Evolutionary conservation across 257 asterid species (phyloP), one percentile per base, ranked within the genome.

Genomic region (Nyctanthes arbortristis): DNA sequence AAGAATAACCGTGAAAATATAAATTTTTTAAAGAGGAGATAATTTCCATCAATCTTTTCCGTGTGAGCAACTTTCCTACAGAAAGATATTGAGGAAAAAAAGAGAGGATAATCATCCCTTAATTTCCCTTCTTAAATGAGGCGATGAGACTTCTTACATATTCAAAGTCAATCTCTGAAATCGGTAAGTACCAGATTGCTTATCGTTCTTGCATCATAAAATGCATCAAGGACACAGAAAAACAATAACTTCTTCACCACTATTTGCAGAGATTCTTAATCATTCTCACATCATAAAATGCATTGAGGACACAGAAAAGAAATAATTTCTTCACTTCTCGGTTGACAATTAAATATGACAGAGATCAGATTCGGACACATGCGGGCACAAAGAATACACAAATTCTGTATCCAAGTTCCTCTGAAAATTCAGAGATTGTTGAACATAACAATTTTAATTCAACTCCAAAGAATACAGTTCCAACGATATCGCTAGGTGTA

Each of bases 21-120:
- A 49, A 49, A 20, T 22, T 52, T 9, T 52, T 52, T 8, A 12
- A 52, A 10, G n/a, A n/a, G 31, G 16, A 24, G 31, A 52, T 52
- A n/a, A 52, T 52, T 52, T 24, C 59, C 59, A 52, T 52, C 31
- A 24, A 52, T 20, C 16, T 52, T 52, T 20, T 52, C 59, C 59
- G 2, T 24, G 13, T 12, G 31, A 30, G 14, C 10, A 31, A 52
- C 14, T 10, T 52, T 52, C 30, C 22, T 24, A 52, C 24, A 52
- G 59, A 10, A 3, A n/a, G 30, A 24, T 20, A 20, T 11, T 20
- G 10, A 9, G 31, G 31, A 24, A 52, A 16, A 24, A 52, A 22
- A 13, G 20, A 43, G 22, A 43, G 4, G 54, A 43, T 3, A 43
- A 43, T 43, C 54, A 43, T 43, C 54, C n/a, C n/a, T n/a, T n/a